phyloP scores from a whole-genome alignment of 768 basidiomycete species.

The Botryobasidium botryosum region DNA sequence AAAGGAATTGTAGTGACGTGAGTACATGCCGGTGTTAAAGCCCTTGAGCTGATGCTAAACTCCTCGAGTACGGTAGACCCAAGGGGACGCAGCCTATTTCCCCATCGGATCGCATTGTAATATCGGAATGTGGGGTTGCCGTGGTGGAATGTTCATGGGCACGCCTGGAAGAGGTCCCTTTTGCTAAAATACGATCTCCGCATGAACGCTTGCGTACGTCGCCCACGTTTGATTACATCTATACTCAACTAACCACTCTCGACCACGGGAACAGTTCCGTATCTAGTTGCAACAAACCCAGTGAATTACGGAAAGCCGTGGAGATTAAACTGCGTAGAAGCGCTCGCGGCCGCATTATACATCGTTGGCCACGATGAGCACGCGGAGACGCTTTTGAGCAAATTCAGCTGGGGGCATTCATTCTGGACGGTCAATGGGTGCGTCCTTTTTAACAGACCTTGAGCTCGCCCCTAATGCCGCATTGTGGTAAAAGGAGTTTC shows the following conservation, averaged over 20 bases:
- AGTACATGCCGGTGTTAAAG: slow-evolving; percentile 19
- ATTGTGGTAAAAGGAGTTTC: slow-evolving; percentile 28
- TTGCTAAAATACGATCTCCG: slow-evolving; percentile 81
- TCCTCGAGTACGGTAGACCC: slow-evolving; percentile 33
- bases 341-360: slow-evolving; percentile 87
- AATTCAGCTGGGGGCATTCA: slow-evolving; percentile 82
- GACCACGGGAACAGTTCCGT: slow-evolving; percentile 49
- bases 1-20: slow-evolving; percentile 89
- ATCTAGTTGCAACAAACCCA: slow-evolving; percentile 87
- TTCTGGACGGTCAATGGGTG: slow-evolving; percentile 79
- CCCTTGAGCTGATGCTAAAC: neutral
- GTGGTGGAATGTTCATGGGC: slow-evolving; percentile 99
- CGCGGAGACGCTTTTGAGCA: slow-evolving; percentile 58
- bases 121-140: slow-evolving; percentile 60
- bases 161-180: slow-evolving; percentile 84
- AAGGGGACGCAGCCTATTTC: slow-evolving; percentile 65
- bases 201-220: slow-evolving; percentile 75
- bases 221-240: neutral
- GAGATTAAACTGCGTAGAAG: slow-evolving; percentile 89
- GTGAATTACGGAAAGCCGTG: slow-evolving; percentile 98
- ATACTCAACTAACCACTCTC: neutral
- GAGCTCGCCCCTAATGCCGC: neutral
- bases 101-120: slow-evolving; percentile 68
- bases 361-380: slow-evolving; percentile 74
- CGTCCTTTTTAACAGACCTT: slow-evolving; percentile 12